Evolutionary conservation across 2,329 filamentous ascomycete genomes (phyloP), one percentile per base, ranked within the genome.

Genomic region (Colletotrichum higginsianum): DNA sequence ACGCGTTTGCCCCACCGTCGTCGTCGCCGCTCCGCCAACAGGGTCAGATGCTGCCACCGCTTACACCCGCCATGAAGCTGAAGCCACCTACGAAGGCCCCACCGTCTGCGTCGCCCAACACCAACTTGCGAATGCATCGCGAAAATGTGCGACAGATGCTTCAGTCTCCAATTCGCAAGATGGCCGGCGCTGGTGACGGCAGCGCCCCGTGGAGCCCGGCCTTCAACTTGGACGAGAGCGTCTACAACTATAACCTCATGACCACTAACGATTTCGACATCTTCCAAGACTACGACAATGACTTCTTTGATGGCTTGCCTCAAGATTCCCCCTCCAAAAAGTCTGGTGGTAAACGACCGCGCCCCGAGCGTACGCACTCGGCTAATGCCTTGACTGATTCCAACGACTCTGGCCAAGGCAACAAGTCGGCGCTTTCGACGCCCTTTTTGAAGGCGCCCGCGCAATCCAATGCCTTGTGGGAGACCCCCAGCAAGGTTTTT

Each of bases 91-190:
- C 84, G 9, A 84, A 83, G 74, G 83, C 85, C 15, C 89, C 88
- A 35, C 93, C 93, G 65, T 98, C 96, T 0, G 92, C 94, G 21
- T 98, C 96, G 16, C 96, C 96, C 2, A 97, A 96, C 79, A 98
- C 96, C 12, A 98, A 97, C 78, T 87, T 98, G 23, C 91, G 92
- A 69, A 91, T 96, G 75, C 96, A 98, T 79, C 93, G 96, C 66
- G 92, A 96, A 77, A 92, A 91, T 75, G 94, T 98, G 63, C 90
- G 90, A 75, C 87, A 93, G 75, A 90, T 98, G 85, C 90, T 97
- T 55, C 93, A 94, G 67, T 96, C 94, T 6, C 94, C 94, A 4
- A 85, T 90, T 61, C 82, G 84, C 38, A 82, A 84, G 18, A 87
- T 90, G 58, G 76, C 75, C 21, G 82, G 79, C 11, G 74, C 79